These are phyloP conservation scores for Tylopilus subfusipes DNA, from an alignment of 768 basidiomycete species.

Conservation along the genomic window DNA sequence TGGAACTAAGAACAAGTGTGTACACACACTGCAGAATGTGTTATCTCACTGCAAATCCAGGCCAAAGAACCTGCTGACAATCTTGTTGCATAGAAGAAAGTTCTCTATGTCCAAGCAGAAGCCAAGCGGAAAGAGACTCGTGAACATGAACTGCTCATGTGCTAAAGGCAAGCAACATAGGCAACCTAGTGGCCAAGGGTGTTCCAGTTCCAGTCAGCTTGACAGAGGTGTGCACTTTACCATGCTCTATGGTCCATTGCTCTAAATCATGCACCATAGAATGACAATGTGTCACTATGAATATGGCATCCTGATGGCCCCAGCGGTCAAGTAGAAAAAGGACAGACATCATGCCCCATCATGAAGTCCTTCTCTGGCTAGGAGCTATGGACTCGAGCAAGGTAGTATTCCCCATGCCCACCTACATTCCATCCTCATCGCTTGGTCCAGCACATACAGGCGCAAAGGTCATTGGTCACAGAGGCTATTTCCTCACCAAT, in stretches of 20 bases:
- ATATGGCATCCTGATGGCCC: constrained; percentile 86
- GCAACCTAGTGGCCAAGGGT: constrained; percentile 87
- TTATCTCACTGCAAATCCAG: constrained; percentile 37
- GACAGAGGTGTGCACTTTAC: constrained; percentile 64
- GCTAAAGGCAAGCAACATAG: constrained; percentile 76
- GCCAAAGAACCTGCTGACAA: constrained; percentile 91
- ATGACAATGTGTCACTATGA: constrained; percentile 79
- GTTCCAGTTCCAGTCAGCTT: constrained; percentile 83
- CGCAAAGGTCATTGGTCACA: constrained; percentile 89
- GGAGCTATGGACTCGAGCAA: constrained; percentile 98
- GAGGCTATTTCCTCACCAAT: constrained; percentile 94
- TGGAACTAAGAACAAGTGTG: constrained; percentile 91
- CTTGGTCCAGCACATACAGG: constrained; percentile 43
- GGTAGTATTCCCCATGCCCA: constrained; percentile 41
- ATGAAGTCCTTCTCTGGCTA: constrained; percentile 89
- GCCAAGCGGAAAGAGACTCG: constrained; percentile 72
- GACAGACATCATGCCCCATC: constrained; percentile 88
- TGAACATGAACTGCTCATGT: constrained; percentile 75
- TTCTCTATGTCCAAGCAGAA: constrained; percentile 77
- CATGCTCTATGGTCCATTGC: background rate
- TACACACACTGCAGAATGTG: constrained; percentile 18
- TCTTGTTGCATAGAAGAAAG: constrained; percentile 77
- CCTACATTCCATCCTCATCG: constrained; percentile 2
- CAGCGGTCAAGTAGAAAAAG: constrained; percentile 65
- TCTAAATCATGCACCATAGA: constrained; percentile 44